phyloP scores from a whole-genome alignment of 2,329 filamentous ascomycete species.

The Exophiala bonariae region DNA sequence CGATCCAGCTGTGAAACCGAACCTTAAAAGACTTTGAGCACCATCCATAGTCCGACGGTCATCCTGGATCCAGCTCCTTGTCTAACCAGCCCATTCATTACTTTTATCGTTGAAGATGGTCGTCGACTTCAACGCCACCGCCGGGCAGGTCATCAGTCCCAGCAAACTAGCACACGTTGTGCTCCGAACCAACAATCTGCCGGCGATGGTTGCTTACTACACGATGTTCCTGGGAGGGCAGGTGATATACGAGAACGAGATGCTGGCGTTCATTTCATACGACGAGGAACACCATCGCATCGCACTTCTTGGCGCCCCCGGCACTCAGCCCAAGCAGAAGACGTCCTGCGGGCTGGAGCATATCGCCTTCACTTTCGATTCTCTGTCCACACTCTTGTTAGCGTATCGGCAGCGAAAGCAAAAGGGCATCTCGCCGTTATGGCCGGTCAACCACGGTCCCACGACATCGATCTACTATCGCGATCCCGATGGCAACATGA shows the following conservation, averaged over 20 bases:
- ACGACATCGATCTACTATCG: slow-evolving; percentile 51
- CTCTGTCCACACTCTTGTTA: slow-evolving; percentile 35
- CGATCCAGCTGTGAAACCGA: no score
- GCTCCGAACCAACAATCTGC: slow-evolving; percentile 11
- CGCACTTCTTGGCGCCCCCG: slow-evolving; percentile 37
- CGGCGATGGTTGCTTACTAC: slow-evolving; percentile 11
- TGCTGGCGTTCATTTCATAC: slow-evolving; percentile 7
- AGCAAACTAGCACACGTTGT: slow-evolving; percentile 18
- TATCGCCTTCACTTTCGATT: slow-evolving; percentile 42
- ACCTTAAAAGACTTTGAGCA: no score
- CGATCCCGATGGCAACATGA: slow-evolving; percentile 50
- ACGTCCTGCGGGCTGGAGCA: slow-evolving; percentile 40
- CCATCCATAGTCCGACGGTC: no score
- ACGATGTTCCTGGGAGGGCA: slow-evolving; percentile 10
- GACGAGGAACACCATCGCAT: slow-evolving; percentile 40
- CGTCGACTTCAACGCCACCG: background rate
- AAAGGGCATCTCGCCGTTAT: slow-evolving; percentile 34
- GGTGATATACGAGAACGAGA: slow-evolving; percentile 4
- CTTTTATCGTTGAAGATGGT: no score
- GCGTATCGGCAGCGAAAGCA: slow-evolving; percentile 36
- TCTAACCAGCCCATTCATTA: no score
- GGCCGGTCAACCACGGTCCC: slow-evolving; percentile 50
- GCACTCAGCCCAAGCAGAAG: slow-evolving; percentile 17
- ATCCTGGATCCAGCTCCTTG: no score
- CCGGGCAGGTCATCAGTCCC: slow-evolving; percentile 1